Conservation (phyloP, 768 basidiomycete species). For the Mycena amicta region DNA sequence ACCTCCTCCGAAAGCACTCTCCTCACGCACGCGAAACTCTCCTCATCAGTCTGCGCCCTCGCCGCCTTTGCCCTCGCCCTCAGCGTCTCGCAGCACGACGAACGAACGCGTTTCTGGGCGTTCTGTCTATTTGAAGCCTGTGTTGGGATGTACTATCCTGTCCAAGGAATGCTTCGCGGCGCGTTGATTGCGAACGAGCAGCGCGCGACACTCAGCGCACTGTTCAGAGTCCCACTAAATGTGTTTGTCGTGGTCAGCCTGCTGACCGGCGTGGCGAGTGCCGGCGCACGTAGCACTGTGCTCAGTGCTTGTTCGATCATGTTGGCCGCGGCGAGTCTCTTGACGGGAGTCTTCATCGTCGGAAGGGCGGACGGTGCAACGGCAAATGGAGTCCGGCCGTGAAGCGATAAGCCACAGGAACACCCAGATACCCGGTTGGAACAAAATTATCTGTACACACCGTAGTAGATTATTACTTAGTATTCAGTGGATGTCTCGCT, state of each 20-base stretch:
- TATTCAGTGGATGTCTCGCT: no score
- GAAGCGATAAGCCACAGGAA: no score
- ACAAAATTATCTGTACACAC: no score
- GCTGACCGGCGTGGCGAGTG: constrained; percentile 67
- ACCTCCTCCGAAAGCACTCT: constrained; percentile 36
- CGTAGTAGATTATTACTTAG: no score
- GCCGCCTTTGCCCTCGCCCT: constrained; percentile 58
- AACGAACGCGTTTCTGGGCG: constrained; percentile 64
- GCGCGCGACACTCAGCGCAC: constrained; percentile 67
- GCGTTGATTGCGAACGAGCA: constrained; percentile 70
- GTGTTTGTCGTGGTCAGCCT: constrained; percentile 72
- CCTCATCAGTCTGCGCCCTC: constrained; percentile 61
- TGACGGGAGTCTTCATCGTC: constrained; percentile 45
- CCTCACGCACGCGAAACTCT: constrained; percentile 66
- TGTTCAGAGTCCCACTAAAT: constrained; percentile 78
- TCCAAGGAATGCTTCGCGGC: constrained; percentile 74
- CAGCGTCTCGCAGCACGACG: constrained; percentile 46
- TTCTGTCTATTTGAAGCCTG: constrained; percentile 78
- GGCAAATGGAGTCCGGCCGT: no score
- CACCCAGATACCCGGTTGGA: no score
- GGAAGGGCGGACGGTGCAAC: constrained; percentile 29
- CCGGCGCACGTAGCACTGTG: constrained; percentile 49
- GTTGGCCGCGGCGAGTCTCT: constrained; percentile 48
- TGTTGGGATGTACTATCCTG: constrained; percentile 80
- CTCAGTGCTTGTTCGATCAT: constrained; percentile 50